phyloP scores from a whole-genome alignment of 2,329 filamentous ascomycete species.

The Penicillium sp. region DNA sequence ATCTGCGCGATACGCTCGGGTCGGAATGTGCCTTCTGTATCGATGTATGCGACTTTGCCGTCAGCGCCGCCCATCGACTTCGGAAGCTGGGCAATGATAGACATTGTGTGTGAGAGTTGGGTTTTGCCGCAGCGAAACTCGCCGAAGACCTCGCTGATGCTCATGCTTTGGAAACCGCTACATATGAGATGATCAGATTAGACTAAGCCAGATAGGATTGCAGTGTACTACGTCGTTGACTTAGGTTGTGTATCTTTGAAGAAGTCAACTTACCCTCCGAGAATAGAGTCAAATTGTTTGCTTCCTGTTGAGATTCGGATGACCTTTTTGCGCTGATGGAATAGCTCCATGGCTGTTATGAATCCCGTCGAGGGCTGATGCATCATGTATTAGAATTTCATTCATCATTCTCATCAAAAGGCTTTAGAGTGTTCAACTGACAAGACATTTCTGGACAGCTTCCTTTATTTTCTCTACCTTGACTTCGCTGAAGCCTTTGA shows the following conservation, averaged over 20 bases:
- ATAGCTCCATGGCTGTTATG: slow-evolving; percentile 65
- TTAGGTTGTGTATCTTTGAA: not conserved
- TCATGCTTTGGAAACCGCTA: slow-evolving; percentile 69
- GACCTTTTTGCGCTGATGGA: slow-evolving; percentile 62
- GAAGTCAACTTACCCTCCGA: slow-evolving; percentile 56
- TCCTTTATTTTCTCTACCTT: slow-evolving; percentile 73
- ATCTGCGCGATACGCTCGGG: slow-evolving; percentile 68
- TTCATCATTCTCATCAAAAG: not conserved
- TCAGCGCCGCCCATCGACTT: slow-evolving; percentile 64
- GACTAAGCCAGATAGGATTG: no score
- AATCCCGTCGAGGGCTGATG: slow-evolving; percentile 60
- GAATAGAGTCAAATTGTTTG: slow-evolving; percentile 65
- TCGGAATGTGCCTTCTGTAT: slow-evolving; percentile 66
- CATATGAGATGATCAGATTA: not conserved
- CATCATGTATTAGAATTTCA: not conserved
- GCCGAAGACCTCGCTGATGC: slow-evolving; percentile 58
- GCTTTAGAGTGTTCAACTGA: slow-evolving; percentile 27
- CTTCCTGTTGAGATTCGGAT: slow-evolving; percentile 69
- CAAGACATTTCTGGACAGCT: slow-evolving; percentile 61
- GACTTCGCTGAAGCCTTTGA: slow-evolving; percentile 69
- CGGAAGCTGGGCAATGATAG: slow-evolving; percentile 59
- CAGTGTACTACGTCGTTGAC: not conserved
- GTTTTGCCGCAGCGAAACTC: slow-evolving; percentile 64
- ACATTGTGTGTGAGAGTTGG: slow-evolving; percentile 68
- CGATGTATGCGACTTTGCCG: slow-evolving; percentile 69